phyloP scores from a whole-genome alignment of 2,329 filamentous ascomycete genomes.

The Penicillium sumatraense region DNA sequence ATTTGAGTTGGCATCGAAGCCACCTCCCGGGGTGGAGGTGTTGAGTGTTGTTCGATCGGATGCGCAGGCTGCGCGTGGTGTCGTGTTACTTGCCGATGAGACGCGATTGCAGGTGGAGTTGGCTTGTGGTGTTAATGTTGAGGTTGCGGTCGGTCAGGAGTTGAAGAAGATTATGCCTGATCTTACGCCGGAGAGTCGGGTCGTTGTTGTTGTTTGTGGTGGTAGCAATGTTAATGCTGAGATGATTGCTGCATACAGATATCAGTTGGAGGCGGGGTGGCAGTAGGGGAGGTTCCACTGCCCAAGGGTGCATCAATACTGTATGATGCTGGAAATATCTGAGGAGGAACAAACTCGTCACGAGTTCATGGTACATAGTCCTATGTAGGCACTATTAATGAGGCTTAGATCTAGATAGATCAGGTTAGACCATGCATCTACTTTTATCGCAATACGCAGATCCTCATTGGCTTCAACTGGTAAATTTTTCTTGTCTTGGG shows the following conservation, averaged over 20 bases:
- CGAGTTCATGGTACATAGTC: no score
- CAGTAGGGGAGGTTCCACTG: no score
- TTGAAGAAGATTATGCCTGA: conserved; percentile 32
- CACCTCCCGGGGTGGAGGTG: conserved; percentile 49
- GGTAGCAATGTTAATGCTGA: conserved; percentile 57
- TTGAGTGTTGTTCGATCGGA: conserved; percentile 68
- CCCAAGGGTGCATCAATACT: no score
- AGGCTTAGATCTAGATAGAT: no score
- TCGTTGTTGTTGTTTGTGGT: conserved; percentile 44
- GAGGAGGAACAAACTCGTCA: no score
- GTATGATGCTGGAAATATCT: no score
- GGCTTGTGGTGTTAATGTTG: conserved; percentile 79
- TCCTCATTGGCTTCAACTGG: no score
- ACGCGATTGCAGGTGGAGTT: conserved; percentile 78
- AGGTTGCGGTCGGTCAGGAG: conserved; percentile 29
- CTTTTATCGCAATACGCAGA: no score
- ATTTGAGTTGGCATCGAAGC: conserved; percentile 62
- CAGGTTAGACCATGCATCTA: no score
- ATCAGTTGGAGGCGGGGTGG: conserved; percentile 44
- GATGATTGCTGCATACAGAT: conserved; percentile 56
- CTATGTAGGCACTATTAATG: no score
- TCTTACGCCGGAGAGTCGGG: conserved; percentile 35
- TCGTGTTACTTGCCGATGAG: conserved; percentile 76
- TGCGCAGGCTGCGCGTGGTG: conserved; percentile 75
- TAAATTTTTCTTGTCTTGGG: no score